phyloP scores from a whole-genome alignment of 2,329 filamentous ascomycete species.

The Fusarium sp. region DNA sequence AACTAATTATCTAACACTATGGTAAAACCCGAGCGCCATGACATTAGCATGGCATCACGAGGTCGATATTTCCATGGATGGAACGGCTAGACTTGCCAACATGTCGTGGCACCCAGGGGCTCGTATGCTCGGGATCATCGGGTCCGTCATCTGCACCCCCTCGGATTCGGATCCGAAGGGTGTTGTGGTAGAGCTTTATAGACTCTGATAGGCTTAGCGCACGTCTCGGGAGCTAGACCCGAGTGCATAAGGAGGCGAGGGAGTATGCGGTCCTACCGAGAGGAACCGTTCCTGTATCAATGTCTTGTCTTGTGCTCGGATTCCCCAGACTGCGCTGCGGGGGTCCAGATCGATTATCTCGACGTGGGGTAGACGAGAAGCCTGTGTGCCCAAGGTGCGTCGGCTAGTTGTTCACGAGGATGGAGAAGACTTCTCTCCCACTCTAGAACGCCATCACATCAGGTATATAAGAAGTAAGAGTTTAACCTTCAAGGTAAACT shows the following conservation, averaged over 20 bases:
- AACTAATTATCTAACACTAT: background rate
- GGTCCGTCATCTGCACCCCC: background rate
- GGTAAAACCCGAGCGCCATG: background rate
- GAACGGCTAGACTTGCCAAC: conserved; percentile 1
- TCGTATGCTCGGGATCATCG: background rate
- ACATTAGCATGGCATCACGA: background rate
- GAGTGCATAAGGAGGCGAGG: background rate
- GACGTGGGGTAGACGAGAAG: background rate
- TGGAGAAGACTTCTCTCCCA: background rate
- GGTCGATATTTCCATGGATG: background rate
- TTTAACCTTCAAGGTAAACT: background rate
- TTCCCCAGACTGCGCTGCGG: background rate
- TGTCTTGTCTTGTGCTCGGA: background rate
- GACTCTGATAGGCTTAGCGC: conserved; percentile 1
- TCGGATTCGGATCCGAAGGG: background rate
- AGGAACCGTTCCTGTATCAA: background rate
- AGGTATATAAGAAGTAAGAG: background rate
- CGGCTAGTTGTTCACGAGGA: background rate
- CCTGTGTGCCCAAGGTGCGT: background rate
- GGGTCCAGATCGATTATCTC: background rate
- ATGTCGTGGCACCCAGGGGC: background rate
- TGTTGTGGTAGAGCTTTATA: background rate
- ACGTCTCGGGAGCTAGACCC: conserved; percentile 3
- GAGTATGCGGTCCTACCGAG: background rate
- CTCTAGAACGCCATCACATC: background rate